Evolutionary conservation across 192 early-diverging fungal species (phyloP), one percentile per base, ranked within the genome.

Genomic region (Coemansia sp.): DNA sequence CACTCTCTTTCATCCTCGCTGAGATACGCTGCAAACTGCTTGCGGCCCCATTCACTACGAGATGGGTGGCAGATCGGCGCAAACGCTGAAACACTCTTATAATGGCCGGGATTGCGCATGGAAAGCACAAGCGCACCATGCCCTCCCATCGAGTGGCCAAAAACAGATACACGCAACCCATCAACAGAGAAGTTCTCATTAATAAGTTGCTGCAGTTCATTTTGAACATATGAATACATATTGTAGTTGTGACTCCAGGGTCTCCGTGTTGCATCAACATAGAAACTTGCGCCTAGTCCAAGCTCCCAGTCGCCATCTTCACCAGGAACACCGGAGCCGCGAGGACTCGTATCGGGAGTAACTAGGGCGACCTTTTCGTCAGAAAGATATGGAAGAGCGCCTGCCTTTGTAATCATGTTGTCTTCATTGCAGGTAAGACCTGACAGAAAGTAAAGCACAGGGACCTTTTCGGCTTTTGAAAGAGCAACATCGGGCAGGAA

Each of bases 361-460:
- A 97, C 84, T 5, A 97, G 68, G 8, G 89, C 90, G 18, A 97
- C 61, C n/a, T 87, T 87, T 42, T 87, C 84, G 56, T 90, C 72
- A 6, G 90, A 83, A 41, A 93, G 87, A 18, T 85, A 69, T 21
- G 68, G 65, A 22, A 91, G 65, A 26, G 92, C 91, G 6, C 93
- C 92, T 64, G 87, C 87, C 77, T 97, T 97, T 69, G 88, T 88
- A 59, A 92, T 73, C 84, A 95, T 94, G 84, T 97, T 97, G 80
- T 97, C 95, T 56, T 93, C 89, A 49, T 81, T 91, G 70, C 90
- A 89, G 0, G 91, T 91, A 56, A 96, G 84, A n/a, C 94, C 94
- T 15, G 91, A 88, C 4, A 96, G 82, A 63, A 86, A 96, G 75
- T 90, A 90, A 6, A 96, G 61, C 36, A 77, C 71, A 13, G 80